Percentiles rank a stretch among this genome's conserved stretches.
Conservation (phyloP, 2,329 filamentous ascomycete species). For the Pestalotiopsis sp. region DNA sequence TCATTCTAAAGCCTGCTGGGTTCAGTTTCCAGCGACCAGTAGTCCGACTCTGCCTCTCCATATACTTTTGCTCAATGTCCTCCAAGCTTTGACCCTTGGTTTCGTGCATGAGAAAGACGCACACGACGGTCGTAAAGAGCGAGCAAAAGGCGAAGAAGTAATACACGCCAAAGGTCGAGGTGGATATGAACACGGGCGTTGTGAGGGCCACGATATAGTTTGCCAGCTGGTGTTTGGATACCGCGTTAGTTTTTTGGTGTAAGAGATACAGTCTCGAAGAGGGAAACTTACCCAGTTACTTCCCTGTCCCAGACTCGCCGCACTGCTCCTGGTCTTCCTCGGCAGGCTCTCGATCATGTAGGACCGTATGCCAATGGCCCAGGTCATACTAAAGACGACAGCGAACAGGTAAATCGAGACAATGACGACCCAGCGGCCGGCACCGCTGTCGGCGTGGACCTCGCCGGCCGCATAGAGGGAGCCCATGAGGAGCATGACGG, state of each 20-base stretch:
- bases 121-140: conserved; percentile 37
- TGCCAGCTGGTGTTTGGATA: conserved; percentile 30
- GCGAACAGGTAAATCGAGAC: conserved; percentile 54
- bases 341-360: conserved; percentile 33
- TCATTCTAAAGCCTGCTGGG: not conserved
- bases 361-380: conserved; percentile 56
- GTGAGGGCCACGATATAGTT: conserved; percentile 49
- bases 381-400: conserved; percentile 47
- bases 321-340: conserved; percentile 13
- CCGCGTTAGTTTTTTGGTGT: not conserved
- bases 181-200: conserved; percentile 42
- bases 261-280: not conserved
- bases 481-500: conserved; percentile 57
- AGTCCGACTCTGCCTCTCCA: conserved; percentile 17
- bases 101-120: conserved; percentile 43
- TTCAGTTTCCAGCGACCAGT: conserved; percentile 15
- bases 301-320: conserved; percentile 5
- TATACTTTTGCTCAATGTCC: conserved; percentile 34
- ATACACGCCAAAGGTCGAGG: conserved; percentile 44
- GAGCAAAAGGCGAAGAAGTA: conserved; percentile 46
- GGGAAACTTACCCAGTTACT: conserved; percentile 10
- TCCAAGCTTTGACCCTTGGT: conserved; percentile 45
- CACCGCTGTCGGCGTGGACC: conserved; percentile 38
- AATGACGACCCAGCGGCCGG: conserved; percentile 53
- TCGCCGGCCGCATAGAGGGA: conserved; percentile 48